phyloP scores from a whole-genome alignment of 2,329 filamentous ascomycete species.

The Alternaria longipes region DNA sequence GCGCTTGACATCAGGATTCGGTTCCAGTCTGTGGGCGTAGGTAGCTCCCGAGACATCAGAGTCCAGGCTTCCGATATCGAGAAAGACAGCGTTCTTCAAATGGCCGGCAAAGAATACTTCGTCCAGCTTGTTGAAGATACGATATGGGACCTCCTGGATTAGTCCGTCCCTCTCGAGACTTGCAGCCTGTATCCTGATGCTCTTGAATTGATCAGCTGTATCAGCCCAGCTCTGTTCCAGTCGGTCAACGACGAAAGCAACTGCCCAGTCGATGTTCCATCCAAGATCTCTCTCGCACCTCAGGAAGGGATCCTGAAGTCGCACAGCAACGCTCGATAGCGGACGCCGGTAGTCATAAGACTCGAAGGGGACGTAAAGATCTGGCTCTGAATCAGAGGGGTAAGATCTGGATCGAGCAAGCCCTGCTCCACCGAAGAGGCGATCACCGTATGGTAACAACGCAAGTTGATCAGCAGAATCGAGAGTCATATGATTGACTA shows the following conservation, averaged over 20 bases:
- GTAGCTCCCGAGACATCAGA: conserved; percentile 48
- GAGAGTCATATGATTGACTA: conserved; percentile 25
- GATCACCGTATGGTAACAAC: conserved; percentile 22
- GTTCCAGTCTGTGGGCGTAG: conserved; percentile 41
- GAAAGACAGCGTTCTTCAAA: conserved; percentile 50
- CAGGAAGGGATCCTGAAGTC: conserved; percentile 32
- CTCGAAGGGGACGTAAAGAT: conserved; percentile 16
- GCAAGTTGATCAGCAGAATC: conserved; percentile 10
- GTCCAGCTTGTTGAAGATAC: conserved; percentile 51
- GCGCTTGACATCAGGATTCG: conserved; percentile 37
- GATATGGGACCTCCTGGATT: conserved; percentile 38
- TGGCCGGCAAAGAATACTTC: conserved; percentile 49
- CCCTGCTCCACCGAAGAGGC: conserved; percentile 10
- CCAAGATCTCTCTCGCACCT: conserved; percentile 40
- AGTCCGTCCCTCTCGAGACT: conserved; percentile 27
- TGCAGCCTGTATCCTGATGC: conserved; percentile 27
- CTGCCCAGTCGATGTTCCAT: conserved; percentile 56
- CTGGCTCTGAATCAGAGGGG: conserved; percentile 31
- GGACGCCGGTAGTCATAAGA: conserved; percentile 9
- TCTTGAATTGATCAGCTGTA: conserved; percentile 27
- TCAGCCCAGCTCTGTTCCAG: conserved; percentile 33
- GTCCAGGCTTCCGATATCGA: conserved; percentile 40
- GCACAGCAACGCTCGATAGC: conserved; percentile 13
- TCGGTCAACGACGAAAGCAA: conserved; percentile 50
- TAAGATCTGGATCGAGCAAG: conserved; percentile 15